Percentiles rank a stretch among this genome's conserved stretches.
phyloP scores from a whole-genome alignment of 2,329 filamentous ascomycete species.

The Xylaria sp. region DNA sequence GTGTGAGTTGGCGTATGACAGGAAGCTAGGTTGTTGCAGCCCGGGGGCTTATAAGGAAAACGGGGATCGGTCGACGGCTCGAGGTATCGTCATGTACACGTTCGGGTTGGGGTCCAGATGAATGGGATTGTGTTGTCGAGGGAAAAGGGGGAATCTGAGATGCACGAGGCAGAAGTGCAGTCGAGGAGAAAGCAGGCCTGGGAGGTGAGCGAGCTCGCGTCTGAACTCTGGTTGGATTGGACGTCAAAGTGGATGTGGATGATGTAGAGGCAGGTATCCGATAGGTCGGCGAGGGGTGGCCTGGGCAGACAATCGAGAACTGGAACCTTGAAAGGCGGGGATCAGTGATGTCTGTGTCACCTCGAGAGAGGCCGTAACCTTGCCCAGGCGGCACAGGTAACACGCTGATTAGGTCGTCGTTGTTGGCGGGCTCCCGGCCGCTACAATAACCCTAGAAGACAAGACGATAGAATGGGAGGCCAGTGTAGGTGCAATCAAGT shows the following conservation, averaged over 20 bases:
- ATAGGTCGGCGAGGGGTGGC: constrained; percentile 32
- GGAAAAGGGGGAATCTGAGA: constrained; percentile 17
- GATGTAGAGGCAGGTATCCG: constrained; percentile 39
- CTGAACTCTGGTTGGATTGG: constrained; percentile 23
- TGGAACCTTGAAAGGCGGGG: constrained; percentile 35
- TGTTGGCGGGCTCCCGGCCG: background rate
- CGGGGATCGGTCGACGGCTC: constrained; percentile 30
- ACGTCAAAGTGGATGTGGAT: constrained; percentile 35
- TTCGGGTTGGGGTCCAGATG: constrained; percentile 20
- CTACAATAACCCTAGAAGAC: background rate
- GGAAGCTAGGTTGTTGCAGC: constrained; percentile 37
- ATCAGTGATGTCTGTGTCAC: constrained; percentile 23
- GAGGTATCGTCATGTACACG: constrained; percentile 38
- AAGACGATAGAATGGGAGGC: background rate
- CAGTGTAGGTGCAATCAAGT: background rate
- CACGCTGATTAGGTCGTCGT: constrained; percentile 8
- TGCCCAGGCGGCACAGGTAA: constrained; percentile 21
- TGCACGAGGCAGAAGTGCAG: constrained; percentile 32
- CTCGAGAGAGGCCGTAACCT: constrained; percentile 21
- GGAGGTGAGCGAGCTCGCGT: constrained; percentile 28
- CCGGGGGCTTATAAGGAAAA: constrained; percentile 38
- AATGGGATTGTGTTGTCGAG: constrained; percentile 23
- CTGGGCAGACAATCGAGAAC: constrained; percentile 30
- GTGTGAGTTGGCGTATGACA: constrained; percentile 37
- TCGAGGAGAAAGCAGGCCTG: constrained; percentile 26